Conservation (phyloP, 2,329 filamentous ascomycete species). For the Beauveria sp. region DNA sequence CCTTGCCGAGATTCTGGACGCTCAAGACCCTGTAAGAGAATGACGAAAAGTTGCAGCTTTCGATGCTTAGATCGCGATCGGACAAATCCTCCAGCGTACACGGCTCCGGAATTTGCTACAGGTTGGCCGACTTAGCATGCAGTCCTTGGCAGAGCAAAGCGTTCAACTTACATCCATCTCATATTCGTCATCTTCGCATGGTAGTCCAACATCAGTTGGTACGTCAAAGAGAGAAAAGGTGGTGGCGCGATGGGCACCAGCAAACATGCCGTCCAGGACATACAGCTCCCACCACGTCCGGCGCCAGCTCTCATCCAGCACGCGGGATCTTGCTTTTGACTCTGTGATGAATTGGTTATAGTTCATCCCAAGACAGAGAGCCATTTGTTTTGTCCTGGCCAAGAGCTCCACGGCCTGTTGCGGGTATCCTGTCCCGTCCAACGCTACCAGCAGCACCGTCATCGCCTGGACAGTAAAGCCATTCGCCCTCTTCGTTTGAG, state of each 20-base stretch:
- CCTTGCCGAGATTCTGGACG: neutral
- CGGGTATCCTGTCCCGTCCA: neutral
- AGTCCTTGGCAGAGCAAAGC: too few relatives aligned
- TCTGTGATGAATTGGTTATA: neutral
- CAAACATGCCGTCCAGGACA: constrained; percentile 66
- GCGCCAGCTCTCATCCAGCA: constrained; percentile 67
- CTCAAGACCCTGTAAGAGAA: constrained; percentile 4
- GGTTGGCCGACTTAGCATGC: neutral
- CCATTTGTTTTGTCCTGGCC: neutral
- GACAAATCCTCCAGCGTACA: neutral
- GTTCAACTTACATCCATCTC: neutral
- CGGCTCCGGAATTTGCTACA: neutral
- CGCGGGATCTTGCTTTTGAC: constrained; percentile 7
- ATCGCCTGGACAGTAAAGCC: constrained; percentile 3
- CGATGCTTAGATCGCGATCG: neutral
- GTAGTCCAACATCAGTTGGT: neutral
- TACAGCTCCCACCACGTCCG: constrained; percentile 76
- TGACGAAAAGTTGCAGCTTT: neutral
- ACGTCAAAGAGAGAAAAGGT: neutral
- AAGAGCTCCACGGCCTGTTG: neutral
- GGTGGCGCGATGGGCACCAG: constrained; percentile 33
- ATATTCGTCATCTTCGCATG: constrained; percentile 9
- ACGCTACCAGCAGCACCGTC: neutral
- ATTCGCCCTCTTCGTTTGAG: neutral
- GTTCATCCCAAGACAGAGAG: constrained; percentile 30